Conservation (phyloP, 345 rosid species). For the Camelina sativa region DNA sequence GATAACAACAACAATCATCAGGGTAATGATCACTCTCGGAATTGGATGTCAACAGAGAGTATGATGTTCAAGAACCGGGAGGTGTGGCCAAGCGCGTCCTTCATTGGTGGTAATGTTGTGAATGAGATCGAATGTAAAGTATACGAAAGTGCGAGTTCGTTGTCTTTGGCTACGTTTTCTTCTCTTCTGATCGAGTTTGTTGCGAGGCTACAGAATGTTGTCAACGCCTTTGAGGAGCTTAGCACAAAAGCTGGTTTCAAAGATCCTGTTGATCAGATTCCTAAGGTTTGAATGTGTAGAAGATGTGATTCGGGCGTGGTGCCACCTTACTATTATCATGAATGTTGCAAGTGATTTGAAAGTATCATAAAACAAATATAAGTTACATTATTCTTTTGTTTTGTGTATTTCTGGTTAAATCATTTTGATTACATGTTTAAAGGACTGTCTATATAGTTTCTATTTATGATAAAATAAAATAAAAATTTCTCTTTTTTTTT, state of each 20-base stretch:
- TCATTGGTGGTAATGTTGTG: constrained; percentile 33
- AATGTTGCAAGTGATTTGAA: neutral
- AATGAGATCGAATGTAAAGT: constrained; percentile 54
- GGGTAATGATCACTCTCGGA: constrained; percentile 23
- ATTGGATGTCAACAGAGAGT: constrained; percentile 43
- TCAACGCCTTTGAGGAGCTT: constrained; percentile 62
- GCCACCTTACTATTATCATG: neutral
- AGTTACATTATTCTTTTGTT: neutral
- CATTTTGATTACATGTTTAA: too few species aligned
- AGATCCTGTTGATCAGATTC: constrained; percentile 36
- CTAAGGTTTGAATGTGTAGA: neutral
- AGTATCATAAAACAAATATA: neutral
- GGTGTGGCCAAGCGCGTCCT: constrained; percentile 64
- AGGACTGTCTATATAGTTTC: too few species aligned
- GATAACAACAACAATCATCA: constrained; percentile 38
- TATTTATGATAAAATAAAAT: too few species aligned
- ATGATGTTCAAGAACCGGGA: constrained; percentile 30
- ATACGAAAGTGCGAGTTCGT: constrained; percentile 74
- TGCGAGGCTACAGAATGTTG: constrained; percentile 76
- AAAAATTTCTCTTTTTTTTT: too few species aligned
- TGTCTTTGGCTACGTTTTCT: constrained; percentile 72
- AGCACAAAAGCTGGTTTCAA: constrained; percentile 65
- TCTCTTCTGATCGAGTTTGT: constrained; percentile 76
- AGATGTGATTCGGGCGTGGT: neutral
- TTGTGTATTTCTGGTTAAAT: too few species aligned